These are phyloP conservation scores for Actinomortierella ambigua DNA, from an alignment of 371 early-diverging fungal genomes.

Conservation along the genomic window DNA sequence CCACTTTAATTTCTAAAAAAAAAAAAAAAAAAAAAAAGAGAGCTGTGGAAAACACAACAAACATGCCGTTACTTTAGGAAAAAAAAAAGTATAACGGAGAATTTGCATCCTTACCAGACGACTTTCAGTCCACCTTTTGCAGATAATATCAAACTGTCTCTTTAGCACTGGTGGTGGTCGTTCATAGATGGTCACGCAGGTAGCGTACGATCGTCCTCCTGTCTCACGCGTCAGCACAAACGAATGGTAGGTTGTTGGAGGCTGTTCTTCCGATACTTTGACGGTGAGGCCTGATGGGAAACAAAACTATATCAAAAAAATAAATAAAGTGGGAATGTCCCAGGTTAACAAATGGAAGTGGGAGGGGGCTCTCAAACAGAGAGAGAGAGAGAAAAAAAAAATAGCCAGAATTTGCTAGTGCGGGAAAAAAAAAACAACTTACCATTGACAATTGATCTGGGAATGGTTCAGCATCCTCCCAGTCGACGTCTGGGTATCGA, in stretches of 20 bases:
- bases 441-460: constrained; percentile 74
- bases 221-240: constrained; percentile 78
- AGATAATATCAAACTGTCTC: constrained; percentile 15
- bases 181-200: constrained; percentile 74
- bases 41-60: too few relatives aligned
- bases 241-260: constrained; percentile 71
- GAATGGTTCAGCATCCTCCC: constrained; percentile 51
- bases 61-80: too few relatives aligned
- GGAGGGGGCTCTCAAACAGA: constrained; percentile 4
- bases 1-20: too few relatives aligned
- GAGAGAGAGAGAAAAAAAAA: neutral
- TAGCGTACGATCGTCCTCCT: constrained; percentile 72
- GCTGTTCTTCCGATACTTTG: constrained; percentile 55
- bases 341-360: constrained; percentile 4
- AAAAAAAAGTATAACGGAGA: too few relatives aligned
- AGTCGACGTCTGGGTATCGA: constrained; percentile 38
- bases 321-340: neutral
- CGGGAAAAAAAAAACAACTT: constrained; percentile 14
- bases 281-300: constrained; percentile 75
- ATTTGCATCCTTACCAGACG: constrained; percentile 22
- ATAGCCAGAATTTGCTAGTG: neutral
- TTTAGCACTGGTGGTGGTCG: constrained; percentile 22
- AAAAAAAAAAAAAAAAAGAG: too few relatives aligned
- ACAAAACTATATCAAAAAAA: constrained; percentile 63
- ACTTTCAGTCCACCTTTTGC: constrained; percentile 29